Conservation (phyloP, 2,329 filamentous ascomycete genomes). For the Apiospora malaysiana region DNA sequence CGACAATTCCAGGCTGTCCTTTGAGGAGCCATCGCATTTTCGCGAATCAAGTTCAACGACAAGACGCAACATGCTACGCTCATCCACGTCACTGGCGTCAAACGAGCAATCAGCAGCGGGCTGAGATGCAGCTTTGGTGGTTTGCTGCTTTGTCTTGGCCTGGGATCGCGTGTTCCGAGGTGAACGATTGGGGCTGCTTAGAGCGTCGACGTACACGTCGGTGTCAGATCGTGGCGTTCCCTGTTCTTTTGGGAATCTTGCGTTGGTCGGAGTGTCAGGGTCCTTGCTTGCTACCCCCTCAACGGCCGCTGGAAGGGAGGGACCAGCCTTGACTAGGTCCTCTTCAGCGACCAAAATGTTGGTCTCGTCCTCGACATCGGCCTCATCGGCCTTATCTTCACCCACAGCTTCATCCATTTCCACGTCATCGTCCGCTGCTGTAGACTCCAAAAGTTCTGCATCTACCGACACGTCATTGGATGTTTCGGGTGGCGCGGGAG, state of each 20-base stretch:
- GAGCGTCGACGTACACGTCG: conserved; percentile 21
- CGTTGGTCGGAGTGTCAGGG: background rate
- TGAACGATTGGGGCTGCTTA: conserved; percentile 28
- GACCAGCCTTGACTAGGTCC: background rate
- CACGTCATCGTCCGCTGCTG: background rate
- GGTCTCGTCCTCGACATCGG: conserved; percentile 23
- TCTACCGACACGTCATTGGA: background rate
- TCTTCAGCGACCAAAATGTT: background rate
- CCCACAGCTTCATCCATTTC: conserved; percentile 1
- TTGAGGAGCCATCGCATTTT: conserved; percentile 38
- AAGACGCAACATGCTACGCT: conserved; percentile 54
- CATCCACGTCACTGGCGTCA: conserved; percentile 46
- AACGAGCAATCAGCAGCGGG: conserved; percentile 37
- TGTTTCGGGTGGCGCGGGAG: background rate
- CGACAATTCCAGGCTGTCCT: conserved; percentile 36
- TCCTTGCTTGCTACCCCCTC: background rate
- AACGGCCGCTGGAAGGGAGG: background rate
- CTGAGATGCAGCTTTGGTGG: conserved; percentile 21
- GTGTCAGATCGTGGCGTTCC: conserved; percentile 1
- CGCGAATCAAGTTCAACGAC: conserved; percentile 56
- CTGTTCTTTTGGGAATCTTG: background rate
- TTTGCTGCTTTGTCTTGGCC: conserved; percentile 8
- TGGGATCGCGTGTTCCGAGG: conserved; percentile 29
- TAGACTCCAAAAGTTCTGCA: background rate
- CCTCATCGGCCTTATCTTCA: conserved; percentile 19